Base-by-base conservation (phyloP, 2,329 filamentous ascomycete genomes). In the Dactylellina sp. region DNA sequence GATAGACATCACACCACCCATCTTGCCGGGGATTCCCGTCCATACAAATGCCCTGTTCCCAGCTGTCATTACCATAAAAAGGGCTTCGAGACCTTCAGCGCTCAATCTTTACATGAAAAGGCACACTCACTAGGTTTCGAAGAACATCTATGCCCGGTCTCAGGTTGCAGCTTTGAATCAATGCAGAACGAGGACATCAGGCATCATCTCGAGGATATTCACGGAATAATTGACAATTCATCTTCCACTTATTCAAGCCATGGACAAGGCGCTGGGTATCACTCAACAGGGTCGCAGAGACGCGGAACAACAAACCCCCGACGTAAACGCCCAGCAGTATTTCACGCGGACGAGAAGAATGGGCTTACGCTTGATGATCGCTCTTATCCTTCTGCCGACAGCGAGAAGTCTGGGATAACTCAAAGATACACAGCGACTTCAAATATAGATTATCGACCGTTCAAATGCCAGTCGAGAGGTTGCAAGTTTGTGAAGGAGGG, bases 401-500 rank as follows among this genome's bases (percentile, higher is more conserved):
- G 14, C 16, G 66, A 71, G 47, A 71, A 71, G 37, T 12, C 44
- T 7, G 52, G 28, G 5, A 40, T 64, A 18, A 16, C 39, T 22
- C 59, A 55, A 46, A n/a, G 49, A 5, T 66, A 66, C 12, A 20
- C 14, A 9, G 42, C n/a, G 6, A 14, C 28, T 14, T 32, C 70
- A 12, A 39, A 24, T 2, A 40, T 74, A 35, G 71, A 75, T 20
- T 75, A 70, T 46, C 62, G 71, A 7, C 71, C 71, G 7, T 75
- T 70, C 39, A 75, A 75, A 59, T 75, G 71, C 24, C 62, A 70
- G 35, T 39, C 53, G 12, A 12, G 28, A 37, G 71, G 71, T 39
- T 75, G 71, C 16, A 75, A 75, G n/a, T 75, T 75, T 50, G 56
- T 61, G 5, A 75, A 75, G 22, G 71, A 75, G 35, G 71, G 71